Base-by-base conservation (phyloP, 345 rosid genomes). In the Aegle marmelos region DNA sequence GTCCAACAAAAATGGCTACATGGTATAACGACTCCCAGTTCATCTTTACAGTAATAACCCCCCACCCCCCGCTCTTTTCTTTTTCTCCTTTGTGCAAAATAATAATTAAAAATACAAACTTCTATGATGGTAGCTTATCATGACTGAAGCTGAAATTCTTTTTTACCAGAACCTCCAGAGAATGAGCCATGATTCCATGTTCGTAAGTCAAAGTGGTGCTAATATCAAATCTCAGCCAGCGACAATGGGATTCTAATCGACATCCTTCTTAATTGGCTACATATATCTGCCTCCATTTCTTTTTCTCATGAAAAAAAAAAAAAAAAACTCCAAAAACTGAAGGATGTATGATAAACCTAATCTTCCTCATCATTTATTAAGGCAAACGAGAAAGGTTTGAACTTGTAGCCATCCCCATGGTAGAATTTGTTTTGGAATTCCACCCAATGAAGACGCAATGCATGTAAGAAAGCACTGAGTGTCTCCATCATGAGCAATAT, bases 391-490 rank as follows among this genome's bases (percentile, higher is more conserved):
- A 95, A 91, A 53, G 98, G 98, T 83, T 59, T 90, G 90, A 95
- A 93, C 83, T 95, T 95, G 88, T 94, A 90, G 83, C 99, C 98
- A 72, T 95, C 98, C 11, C 99, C 99, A 31, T 88, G 71, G 91
- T 91, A 95, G 90, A 95, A 93, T 84, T 95, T 95, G 33, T 83
- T 88, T 86, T 92, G 96, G 79, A 91, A 95, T 73, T 95, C 99
- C 53, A 93, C 97, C 99, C 99, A 93, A 72, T 95, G 99, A 76
- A 95, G 99, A 87, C 98, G 98, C 87, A 95, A 76, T 19, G 99
- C 97, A 28, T 95, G 99, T 17, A 95, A 90, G 85, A 95, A 95
- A 36, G 99, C 98, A 64, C 99, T 94, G 60, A 95, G 94, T 8
- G 97, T 90, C 88, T 95, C 99, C 98, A 95, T 95, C 95, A 93